Evolutionary conservation across 257 asterid genomes (phyloP), one percentile per base, ranked within the genome.

Genomic region (Solanum lignicaule): DNA sequence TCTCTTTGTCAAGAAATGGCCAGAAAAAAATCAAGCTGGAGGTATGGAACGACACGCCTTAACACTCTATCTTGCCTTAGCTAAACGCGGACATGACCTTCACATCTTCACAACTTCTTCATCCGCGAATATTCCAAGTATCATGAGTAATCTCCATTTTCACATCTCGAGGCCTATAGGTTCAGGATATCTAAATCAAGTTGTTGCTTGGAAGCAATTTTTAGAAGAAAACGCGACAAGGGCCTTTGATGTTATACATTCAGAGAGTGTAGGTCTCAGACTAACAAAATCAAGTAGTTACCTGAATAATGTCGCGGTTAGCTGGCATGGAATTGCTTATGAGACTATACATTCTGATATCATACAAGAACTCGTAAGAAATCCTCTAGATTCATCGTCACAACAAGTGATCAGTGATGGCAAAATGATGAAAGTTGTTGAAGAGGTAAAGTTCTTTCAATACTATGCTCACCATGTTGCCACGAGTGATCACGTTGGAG

Each of bases 281-380:
- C 93, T 94, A 86, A 94, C 96, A 9, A 89, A 93, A 86, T 89
- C 97, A 5, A 62, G 94, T 69, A 88, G 4, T 14, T 29, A 90
- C 58, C 86, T 93, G 32, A 86, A 88, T 73, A 93, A 93, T 84
- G 18, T 94, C 5, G 98, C 95, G 2, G 98, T 92, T 38, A 93
- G 94, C 32, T 95, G 98, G 98, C 98, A 95, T 35, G 98, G 98
- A 33, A 94, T 95, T 7, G 96, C 94, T 0, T 95, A 93, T 7
- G 98, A 95, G 62, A 82, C 86, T 10, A 82, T 82, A 82, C 86
- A 82, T 82, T 94, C 98, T 0, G 98, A 94, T 81, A 93, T 95
- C 71, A 94, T 95, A 72, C 98, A 94, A 71, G 94, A 95, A 87
- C 91, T 91, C 68, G 71, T 90, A 15, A 87, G 94, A 58, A 83